Base-by-base conservation (phyloP, 495 filamentous ascomycete species). In the Polyplosphaeria fusca region DNA sequence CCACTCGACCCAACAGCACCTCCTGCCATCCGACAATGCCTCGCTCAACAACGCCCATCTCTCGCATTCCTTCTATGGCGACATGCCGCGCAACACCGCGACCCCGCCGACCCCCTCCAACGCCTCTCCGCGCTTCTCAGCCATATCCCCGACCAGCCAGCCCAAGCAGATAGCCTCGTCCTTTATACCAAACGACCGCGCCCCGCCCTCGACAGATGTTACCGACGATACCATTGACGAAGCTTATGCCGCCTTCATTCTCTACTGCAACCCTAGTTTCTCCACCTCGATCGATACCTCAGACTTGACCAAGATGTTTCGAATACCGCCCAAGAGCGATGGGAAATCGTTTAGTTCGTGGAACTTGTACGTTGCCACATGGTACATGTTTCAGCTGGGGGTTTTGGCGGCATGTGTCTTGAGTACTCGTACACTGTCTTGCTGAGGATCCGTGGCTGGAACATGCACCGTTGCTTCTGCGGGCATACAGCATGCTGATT, bases 301-400 rank as follows among this genome's bases (percentile, higher is more conserved):
- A 1, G 85, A 89, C 44, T 74, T 98, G 41, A 82, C 82, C 40
- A 89, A 88, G 55, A 84, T 82, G 3, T 96, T 98, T 70, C 80
- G 88, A 24, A 82, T 75, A 20, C 90, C 91, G 1, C 93, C 93
- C 1, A 91, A 87, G 65, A 96, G 90, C 63, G 93, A 93, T 66
- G 91, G 89, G 51, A 96, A 96, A 24, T 87, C 77, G 55, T 98
- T 96, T 68, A 91, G 85, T 67, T 86, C 89, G 2, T n/a, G n/a
- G n/a, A n/a, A n/a, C n/a, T n/a, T n/a, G n/a, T n/a, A n/a, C n/a
- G n/a, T n/a, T n/a, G n/a, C n/a, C n/a, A n/a, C n/a, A n/a, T n/a
- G n/a, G n/a, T n/a, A n/a, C n/a, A n/a, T n/a, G n/a, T n/a, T n/a
- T n/a, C n/a, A n/a, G n/a, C n/a, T n/a, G n/a, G n/a, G n/a, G n/a